Conservation (phyloP, 2,329 filamentous ascomycete genomes). For the Hymenoscyphus fraxineus region DNA sequence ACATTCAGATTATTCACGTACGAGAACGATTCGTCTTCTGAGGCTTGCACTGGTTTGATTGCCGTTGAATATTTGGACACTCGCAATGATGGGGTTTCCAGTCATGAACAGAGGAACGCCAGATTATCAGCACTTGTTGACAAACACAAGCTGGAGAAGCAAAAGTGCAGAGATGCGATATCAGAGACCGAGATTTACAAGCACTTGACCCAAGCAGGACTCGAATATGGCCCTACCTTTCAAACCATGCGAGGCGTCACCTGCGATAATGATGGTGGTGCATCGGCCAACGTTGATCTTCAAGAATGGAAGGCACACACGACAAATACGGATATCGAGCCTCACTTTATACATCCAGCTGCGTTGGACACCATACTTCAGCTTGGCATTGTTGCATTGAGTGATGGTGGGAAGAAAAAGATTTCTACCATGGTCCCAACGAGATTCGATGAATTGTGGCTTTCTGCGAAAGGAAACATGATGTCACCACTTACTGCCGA, state of each 20-base stretch:
- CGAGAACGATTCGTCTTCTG: background rate
- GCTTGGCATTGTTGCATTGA: conserved; percentile 4
- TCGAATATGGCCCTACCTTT: conserved; percentile 5
- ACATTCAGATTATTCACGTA: background rate
- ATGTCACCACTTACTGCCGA: background rate
- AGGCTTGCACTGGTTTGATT: conserved; percentile 1
- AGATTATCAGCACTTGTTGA: background rate
- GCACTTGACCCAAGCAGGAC: background rate
- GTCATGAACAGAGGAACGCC: background rate
- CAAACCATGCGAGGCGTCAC: background rate
- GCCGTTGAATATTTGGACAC: background rate
- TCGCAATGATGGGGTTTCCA: background rate
- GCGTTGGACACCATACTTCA: conserved; percentile 11
- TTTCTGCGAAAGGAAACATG: background rate
- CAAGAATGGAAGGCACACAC: conserved; percentile 2
- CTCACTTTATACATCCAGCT: conserved; percentile 10
- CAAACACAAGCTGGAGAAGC: background rate
- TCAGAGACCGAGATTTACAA: background rate
- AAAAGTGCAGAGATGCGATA: background rate
- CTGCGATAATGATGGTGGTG: conserved; percentile 1
- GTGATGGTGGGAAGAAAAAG: conserved; percentile 2
- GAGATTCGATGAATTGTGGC: conserved; percentile 6
- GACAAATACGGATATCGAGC: background rate
- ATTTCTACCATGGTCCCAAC: conserved; percentile 9
- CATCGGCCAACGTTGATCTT: background rate